Base-by-base conservation (phyloP, 352 stramenopile genomes). In the Pythium plurisporium region DNA sequence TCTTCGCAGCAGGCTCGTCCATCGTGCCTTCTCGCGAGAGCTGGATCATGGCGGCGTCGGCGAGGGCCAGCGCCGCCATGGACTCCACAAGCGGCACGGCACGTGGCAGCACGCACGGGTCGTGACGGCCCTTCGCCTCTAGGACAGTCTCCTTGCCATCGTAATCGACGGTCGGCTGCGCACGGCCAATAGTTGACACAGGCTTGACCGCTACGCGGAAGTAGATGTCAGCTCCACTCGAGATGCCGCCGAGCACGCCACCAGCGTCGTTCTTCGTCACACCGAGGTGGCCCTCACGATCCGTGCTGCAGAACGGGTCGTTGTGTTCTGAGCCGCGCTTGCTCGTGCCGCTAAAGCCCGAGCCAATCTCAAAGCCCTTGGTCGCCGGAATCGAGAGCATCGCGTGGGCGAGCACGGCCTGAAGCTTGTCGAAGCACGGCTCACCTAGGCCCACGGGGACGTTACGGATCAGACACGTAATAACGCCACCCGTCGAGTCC, bases 381-480 rank as follows among this genome's bases (percentile, higher is more conserved):
- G 96, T 98, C 31, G 97, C 97, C 22, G 97, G 97, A 64, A 99
- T 97, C 29, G 95, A 99, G 72, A 99, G 94, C 81, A 98, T 99
- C 29, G 96, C 97, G 75, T 99, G 98, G 29, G 97, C 97, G 34
- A 99, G 76, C 54, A 98, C 83, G 15, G 97, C 97, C 70, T 99
- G 96, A 30, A 99, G 82, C 82, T 99, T 99, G 81, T 99, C 97
- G 74, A 99, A 99, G 53, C 98, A 98, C 17, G 97, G 97, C 60
- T 97, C 87, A n/a, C 97, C 97, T 8, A 99, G 69, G 46, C 97
- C 96, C 19, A 97, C 87, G 0, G 96, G 96, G 19, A 98, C 96
- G 64, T 99, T 99, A 46, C 95, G 82, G 46, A 96, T 97, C 31
- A 99, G 89, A 55, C 96, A 98, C 23, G 96, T 98, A 11, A 99